Evolutionary conservation across 176 grass and related monocot species (phyloP), one percentile per base, ranked within the genome.

Genomic region (Bothriochloa decipiens): DNA sequence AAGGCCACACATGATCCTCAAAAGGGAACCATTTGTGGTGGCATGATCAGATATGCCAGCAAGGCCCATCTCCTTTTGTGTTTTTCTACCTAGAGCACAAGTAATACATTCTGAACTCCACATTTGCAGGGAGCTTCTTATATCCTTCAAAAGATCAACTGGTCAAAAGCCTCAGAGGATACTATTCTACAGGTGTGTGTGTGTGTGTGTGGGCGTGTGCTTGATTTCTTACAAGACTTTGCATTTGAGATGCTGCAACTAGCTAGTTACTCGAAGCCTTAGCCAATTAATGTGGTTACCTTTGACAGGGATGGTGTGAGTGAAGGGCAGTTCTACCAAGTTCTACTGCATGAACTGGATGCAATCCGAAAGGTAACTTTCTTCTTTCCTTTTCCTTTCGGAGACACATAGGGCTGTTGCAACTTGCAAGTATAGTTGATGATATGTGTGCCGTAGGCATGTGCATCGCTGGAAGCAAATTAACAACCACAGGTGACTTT

Each of bases 271-370:
- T 45, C 14, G 18, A 69, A 52, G 49, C 22, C 18, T 35, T 27
- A 18, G 7, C 33, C 1, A 70, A 23, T 49, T 78, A 80, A 81
- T 23, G 22, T 67, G 16, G 70, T 65, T 35, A 8, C 47, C 28
- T 75, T 79, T 74, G 32, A 42, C 79, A 97, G 95, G 68, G 95
- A 95, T 80, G 92, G 95, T 65, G 95, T 97, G 8, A 97, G 95
- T 49, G 95, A 95, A 86, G 92, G 95, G 8, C 95, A 97, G 63
- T 97, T 97, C 69, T 95, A 95, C 79, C 95, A 95, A 75, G 95
- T 97, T 82, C 79, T 97, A 18, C 66, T 97, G 69, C 65, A 91
- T 65, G 95, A 97, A 73, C 87, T 97, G n/a, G 87, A 93, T 64
- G 92, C 95, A 1, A 97, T 97, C 71, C 89, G 91, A 72, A 93